Percentiles rank a stretch among this genome's conserved stretches.
Evolutionary conservation across 2,329 filamentous ascomycete genomes (phyloP).

Genomic region (Neofusicoccum laricinum): DNA sequence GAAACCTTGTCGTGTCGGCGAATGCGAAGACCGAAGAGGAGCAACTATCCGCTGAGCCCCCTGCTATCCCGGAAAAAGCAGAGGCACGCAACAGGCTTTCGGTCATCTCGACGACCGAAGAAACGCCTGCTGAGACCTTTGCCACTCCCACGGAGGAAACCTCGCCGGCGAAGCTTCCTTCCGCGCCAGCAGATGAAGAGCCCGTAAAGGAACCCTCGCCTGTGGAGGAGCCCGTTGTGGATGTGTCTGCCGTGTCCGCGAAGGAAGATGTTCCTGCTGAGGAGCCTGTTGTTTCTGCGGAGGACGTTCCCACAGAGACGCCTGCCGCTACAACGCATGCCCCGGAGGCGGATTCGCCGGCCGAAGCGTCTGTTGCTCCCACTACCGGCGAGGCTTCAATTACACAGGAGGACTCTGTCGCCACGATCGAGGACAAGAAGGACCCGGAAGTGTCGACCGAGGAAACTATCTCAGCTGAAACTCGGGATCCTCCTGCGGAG

Average conservation of each 20-base stretch:
- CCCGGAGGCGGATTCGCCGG: not conserved
- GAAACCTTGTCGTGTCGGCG: not conserved
- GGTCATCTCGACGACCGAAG: not conserved
- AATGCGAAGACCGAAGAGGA: not conserved
- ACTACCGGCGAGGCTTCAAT: too few species aligned
- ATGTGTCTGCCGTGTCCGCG: not conserved
- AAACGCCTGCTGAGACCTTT: not conserved
- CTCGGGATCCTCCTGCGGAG: not conserved
- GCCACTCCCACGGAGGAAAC: too few species aligned
- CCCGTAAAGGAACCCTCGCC: too few species aligned
- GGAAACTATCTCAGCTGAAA: not conserved
- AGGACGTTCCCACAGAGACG: not conserved
- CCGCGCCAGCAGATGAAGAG: not conserved
- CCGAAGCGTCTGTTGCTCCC: not conserved
- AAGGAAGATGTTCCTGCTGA: not conserved
- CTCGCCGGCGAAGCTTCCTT: not conserved
- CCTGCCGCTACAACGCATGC: not conserved
- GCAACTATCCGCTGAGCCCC: not conserved
- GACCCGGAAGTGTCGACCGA: not conserved
- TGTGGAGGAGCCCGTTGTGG: not conserved
- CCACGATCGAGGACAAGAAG: not conserved
- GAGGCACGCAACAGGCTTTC: not conserved
- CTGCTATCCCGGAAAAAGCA: not conserved
- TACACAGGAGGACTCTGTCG: not conserved
- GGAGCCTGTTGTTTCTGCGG: not conserved